phyloP scores from a whole-genome alignment of 2,329 filamentous ascomycete genomes.

The Alternaria consortialis region DNA sequence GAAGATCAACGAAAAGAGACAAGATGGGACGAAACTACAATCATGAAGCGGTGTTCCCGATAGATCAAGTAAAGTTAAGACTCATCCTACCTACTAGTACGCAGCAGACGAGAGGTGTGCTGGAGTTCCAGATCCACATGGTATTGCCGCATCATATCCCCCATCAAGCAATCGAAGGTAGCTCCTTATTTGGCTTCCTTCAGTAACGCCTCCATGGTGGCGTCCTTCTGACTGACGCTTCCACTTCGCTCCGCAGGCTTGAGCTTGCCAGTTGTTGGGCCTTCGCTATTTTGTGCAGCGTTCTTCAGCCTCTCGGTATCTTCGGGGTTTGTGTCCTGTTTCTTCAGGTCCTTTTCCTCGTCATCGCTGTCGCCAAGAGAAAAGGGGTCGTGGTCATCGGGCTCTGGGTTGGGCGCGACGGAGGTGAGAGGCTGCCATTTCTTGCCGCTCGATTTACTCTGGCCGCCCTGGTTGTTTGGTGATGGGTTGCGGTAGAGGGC shows the following conservation, averaged over 20 bases:
- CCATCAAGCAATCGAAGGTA: background rate
- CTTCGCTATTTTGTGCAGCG: slow-evolving; percentile 53
- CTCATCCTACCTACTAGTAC: slow-evolving; percentile 1
- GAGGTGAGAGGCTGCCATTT: slow-evolving; percentile 97
- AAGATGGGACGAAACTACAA: background rate
- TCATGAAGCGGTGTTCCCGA: background rate
- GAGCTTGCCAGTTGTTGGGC: slow-evolving; percentile 35
- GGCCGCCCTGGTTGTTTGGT: slow-evolving; percentile 41
- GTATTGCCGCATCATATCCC: background rate
- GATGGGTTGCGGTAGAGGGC: slow-evolving; percentile 69
- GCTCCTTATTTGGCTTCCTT: slow-evolving; percentile 46
- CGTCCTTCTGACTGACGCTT: slow-evolving; percentile 56
- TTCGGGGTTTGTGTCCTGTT: slow-evolving; percentile 66
- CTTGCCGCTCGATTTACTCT: slow-evolving; percentile 70
- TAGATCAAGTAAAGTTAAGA: background rate
- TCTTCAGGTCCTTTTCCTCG: slow-evolving; percentile 73
- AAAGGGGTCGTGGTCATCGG: slow-evolving; percentile 89
- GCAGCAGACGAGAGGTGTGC: background rate
- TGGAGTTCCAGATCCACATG: background rate
- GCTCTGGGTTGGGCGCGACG: slow-evolving; percentile 83
- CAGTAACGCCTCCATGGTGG: slow-evolving; percentile 57
- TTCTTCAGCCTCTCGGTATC: slow-evolving; percentile 62
- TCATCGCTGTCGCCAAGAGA: slow-evolving; percentile 96
- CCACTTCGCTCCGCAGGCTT: slow-evolving; percentile 54
- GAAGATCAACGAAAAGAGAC: background rate